These are phyloP conservation scores for Ceratocystis variospora DNA, from an alignment of 2,329 filamentous ascomycete species.

Conservation along the genomic window DNA sequence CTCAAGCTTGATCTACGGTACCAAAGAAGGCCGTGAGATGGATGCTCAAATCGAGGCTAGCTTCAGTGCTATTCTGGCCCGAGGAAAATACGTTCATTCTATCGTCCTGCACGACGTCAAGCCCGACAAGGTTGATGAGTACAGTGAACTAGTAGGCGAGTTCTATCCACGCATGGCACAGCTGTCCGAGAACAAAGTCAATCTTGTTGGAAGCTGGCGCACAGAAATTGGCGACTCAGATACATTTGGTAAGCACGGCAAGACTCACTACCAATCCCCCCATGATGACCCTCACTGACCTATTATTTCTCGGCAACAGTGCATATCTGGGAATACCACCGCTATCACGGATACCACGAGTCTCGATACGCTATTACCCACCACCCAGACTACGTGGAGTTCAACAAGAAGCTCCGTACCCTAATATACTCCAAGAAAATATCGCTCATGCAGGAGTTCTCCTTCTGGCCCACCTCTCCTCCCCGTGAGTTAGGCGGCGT, in stretches of 20 bases:
- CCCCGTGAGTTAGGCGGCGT: conserved; percentile 81
- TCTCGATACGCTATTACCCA: conserved; percentile 73
- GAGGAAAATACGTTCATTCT: conserved; percentile 96
- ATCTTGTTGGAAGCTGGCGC: conserved; percentile 94
- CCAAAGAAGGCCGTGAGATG: conserved; percentile 83
- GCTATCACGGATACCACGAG: conserved; percentile 88
- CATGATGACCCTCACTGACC: not conserved
- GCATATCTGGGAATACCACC: conserved; percentile 99
- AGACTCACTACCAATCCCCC: not conserved
- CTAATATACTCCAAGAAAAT: conserved; percentile 73
- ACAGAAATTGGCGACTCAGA: conserved; percentile 96
- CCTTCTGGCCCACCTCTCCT: conserved; percentile 93
- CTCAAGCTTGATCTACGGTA: conserved; percentile 88
- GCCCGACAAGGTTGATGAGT: conserved; percentile 90
- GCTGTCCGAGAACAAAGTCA: conserved; percentile 77
- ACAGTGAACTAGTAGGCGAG: conserved; percentile 71
- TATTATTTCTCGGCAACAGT: conserved; percentile 39
- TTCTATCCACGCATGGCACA: conserved; percentile 89
- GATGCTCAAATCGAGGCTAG: conserved; percentile 92
- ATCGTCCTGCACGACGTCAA: conserved; percentile 95
- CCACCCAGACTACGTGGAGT: conserved; percentile 71
- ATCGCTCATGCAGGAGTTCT: conserved; percentile 98
- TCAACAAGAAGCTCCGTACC: conserved; percentile 72
- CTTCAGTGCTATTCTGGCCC: conserved; percentile 85
- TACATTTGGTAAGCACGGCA: conserved; percentile 61